Base-by-base conservation (phyloP, 2,329 filamentous ascomycete genomes). In the Colletotrichum nymphaeae region DNA sequence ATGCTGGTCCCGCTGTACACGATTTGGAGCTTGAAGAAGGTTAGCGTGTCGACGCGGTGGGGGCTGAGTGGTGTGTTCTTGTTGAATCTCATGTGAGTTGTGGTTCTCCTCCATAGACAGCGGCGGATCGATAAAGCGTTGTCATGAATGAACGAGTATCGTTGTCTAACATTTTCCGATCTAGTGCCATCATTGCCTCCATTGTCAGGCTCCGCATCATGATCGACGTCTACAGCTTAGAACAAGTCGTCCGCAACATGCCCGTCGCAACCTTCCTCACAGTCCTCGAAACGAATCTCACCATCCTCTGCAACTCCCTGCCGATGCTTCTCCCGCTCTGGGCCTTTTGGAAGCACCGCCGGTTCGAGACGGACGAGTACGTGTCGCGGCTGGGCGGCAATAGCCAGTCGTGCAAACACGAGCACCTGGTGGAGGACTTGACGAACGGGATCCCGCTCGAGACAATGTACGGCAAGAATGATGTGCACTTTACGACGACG, bases 1-100 rank as follows among this genome's bases (percentile, higher is more conserved):
- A 76, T 85, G 55, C 46, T 80, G 12, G 77, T 85, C 35, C 83
- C 84, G 7, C 75, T 85, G 2, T 79, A 78, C 22, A 83, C 79
- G 32, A 78, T 85, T 19, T 81, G 81, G 76, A 78, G 75, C 22
- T 75, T 85, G 42, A 80, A 84, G 63, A 79, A 82, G 24, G 78
- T 77, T 28, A 76, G 73, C 2, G 74, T 77, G 8, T 77, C 79
- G 58, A 83, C 67, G 16, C 67, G 72, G 66, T 79, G 30, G 52
- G 78, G 76, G 14, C 73, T 81, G 19, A 77, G 77, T 7, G 75
- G 67, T n/a, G 76, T 80, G 53, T 81, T 81, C 63, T 63, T 76
- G 56, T 74, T 80, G 55, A 80, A 79, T 58, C 67, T 81, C 37
- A 62, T 79, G 76, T 80, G 71, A 68, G 78, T 69, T 16, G 9